Percentiles rank a stretch among this genome's conserved stretches.
Evolutionary conservation across 331 rosid species (phyloP).

Genomic region (Rhamnella rubrinervis): DNA sequence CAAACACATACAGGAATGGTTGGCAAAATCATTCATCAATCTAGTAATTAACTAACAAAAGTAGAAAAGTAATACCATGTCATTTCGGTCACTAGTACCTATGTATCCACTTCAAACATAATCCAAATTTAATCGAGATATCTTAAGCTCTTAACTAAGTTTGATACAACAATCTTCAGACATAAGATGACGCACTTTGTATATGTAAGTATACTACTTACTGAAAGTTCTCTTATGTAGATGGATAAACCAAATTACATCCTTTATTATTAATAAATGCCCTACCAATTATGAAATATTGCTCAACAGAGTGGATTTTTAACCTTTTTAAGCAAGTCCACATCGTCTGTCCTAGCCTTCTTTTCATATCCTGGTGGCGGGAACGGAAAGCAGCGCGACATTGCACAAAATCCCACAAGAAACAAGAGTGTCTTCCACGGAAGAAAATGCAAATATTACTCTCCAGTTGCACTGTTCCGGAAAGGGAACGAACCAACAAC

Average conservation of each 20-base stretch:
- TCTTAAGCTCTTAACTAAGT: too few species aligned
- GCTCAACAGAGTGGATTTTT: slow-evolving; percentile 23
- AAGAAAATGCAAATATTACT: slow-evolving; percentile 48
- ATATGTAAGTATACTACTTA: too few species aligned
- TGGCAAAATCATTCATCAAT: too few species aligned
- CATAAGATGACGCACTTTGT: too few species aligned
- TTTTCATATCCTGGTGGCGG: slow-evolving; percentile 93
- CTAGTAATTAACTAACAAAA: not conserved
- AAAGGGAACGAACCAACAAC: slow-evolving; percentile 78
- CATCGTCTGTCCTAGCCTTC: slow-evolving; percentile 63
- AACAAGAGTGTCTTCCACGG: slow-evolving; percentile 45
- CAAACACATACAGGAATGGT: too few species aligned
- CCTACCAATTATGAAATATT: not conserved
- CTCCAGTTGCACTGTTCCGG: slow-evolving; percentile 58
- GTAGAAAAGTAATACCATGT: not conserved
- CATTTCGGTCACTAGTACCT: slow-evolving; percentile 18
- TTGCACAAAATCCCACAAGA: slow-evolving; percentile 66
- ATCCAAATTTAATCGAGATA: too few species aligned
- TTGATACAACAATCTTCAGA: too few species aligned
- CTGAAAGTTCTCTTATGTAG: not conserved
- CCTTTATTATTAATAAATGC: too few species aligned
- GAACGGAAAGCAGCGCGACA: slow-evolving; percentile 99
- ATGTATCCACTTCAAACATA: slow-evolving; percentile 6
- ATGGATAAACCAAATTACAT: too few species aligned
- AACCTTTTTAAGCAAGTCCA: slow-evolving; percentile 70